These are phyloP conservation scores for Solanum medicagineum DNA, from an alignment of 257 asterid species.

Conservation along the genomic window DNA sequence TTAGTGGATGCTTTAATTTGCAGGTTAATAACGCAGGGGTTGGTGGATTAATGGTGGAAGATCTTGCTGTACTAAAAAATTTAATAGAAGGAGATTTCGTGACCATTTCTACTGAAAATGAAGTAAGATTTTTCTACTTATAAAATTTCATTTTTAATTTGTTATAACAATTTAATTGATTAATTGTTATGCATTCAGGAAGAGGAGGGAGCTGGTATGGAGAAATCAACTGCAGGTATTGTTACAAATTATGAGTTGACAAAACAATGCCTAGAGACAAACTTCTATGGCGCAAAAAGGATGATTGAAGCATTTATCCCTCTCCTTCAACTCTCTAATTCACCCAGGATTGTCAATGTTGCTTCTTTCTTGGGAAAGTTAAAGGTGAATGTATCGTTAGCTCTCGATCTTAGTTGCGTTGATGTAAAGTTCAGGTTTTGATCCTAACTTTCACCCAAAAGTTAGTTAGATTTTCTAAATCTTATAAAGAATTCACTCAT, in stretches of 20 bases:
- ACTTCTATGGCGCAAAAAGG: slow-evolving; percentile 52
- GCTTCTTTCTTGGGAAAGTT: slow-evolving; percentile 35
- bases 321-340: slow-evolving; percentile 39
- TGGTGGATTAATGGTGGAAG: slow-evolving; percentile 24
- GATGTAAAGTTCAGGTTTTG: too few species aligned
- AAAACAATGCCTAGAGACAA: slow-evolving; percentile 26
- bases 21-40: slow-evolving; percentile 72
- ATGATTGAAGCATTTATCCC: slow-evolving; percentile 41
- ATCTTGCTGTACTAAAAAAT: not conserved
- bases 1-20: not conserved
- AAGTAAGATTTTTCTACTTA: not conserved
- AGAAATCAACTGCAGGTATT: slow-evolving; percentile 13
- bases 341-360: slow-evolving; percentile 47
- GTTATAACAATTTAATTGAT: not conserved
- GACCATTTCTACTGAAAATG: not conserved
- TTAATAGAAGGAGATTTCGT: not conserved
- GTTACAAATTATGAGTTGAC: slow-evolving; percentile 20
- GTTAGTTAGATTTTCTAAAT: too few species aligned
- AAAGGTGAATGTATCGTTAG: slow-evolving; percentile 11
- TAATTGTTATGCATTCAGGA: not conserved
- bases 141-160: too few species aligned
- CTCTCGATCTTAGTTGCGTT: not conserved
- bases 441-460: too few species aligned
- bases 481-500: too few species aligned
- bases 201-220: not conserved